These are phyloP conservation scores for Serendipita vermifera DNA, from an alignment of 768 basidiomycete genomes.

Conservation along the genomic window DNA sequence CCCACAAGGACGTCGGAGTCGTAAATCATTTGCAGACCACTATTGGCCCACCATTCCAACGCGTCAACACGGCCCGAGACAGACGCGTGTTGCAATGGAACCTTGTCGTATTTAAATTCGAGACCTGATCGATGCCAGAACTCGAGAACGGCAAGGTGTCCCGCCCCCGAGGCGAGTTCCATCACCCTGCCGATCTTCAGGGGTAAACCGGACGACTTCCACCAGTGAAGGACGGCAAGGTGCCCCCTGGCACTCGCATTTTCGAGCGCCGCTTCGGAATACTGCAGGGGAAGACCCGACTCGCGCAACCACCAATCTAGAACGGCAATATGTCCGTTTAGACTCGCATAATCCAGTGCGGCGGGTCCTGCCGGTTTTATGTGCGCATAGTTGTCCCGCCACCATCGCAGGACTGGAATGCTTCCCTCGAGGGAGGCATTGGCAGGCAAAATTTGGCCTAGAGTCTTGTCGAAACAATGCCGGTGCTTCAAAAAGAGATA, in stretches of 20 bases:
- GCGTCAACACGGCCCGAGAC: constrained; percentile 70
- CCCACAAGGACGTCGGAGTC: constrained; percentile 69
- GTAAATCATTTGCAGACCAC: constrained; percentile 62
- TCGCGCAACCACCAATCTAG: constrained; percentile 65
- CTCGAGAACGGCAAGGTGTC: constrained; percentile 60
- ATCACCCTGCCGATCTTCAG: constrained; percentile 76
- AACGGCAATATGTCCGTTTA: constrained; percentile 58
- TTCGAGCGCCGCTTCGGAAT: constrained; percentile 69
- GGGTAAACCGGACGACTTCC: constrained; percentile 46
- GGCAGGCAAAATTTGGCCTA: constrained; percentile 47
- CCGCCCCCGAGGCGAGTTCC: constrained; percentile 73
- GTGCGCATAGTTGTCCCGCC: constrained; percentile 56
- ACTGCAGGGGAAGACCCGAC: constrained; percentile 53
- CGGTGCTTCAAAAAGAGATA: constrained; percentile 56
- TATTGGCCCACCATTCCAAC: constrained; percentile 62
- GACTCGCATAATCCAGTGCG: constrained; percentile 66
- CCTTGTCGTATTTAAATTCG: constrained; percentile 65
- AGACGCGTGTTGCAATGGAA: constrained; percentile 65
- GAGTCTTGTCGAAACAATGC: constrained; percentile 48
- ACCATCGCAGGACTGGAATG: constrained; percentile 64
- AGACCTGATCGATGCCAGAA: constrained; percentile 77
- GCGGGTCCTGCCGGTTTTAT: constrained; percentile 34
- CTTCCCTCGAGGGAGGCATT: constrained; percentile 69
- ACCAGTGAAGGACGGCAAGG: constrained; percentile 71
- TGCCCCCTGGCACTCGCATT: constrained; percentile 67